Evolutionary conservation across 2,329 filamentous ascomycete species (phyloP).

Genomic region (Ophiostoma ulmi): DNA sequence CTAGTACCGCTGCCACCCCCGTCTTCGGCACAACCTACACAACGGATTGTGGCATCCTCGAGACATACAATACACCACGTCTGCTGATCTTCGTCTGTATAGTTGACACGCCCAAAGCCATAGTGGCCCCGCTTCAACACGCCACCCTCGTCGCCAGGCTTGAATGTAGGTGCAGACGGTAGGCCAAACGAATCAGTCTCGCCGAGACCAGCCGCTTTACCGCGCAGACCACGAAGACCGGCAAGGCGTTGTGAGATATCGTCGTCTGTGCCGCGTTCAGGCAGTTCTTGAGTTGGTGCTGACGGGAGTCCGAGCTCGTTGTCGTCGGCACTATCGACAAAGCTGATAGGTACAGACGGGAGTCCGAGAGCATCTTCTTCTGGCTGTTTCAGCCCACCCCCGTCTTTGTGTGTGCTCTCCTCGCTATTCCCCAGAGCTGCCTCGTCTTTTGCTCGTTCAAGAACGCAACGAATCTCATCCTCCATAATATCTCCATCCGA

Average conservation of each 20-base stretch:
- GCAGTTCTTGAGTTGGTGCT: background rate
- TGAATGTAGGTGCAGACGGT: slow-evolving; percentile 47
- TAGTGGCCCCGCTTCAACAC: slow-evolving; percentile 6
- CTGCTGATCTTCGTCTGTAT: slow-evolving; percentile 65
- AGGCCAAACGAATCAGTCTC: slow-evolving; percentile 39
- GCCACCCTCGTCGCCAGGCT: slow-evolving; percentile 39
- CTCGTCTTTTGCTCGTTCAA: slow-evolving; percentile 46
- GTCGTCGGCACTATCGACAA: slow-evolving; percentile 46
- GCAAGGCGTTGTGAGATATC: slow-evolving; percentile 51
- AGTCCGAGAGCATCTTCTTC: slow-evolving; percentile 36
- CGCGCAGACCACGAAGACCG: slow-evolving; percentile 41
- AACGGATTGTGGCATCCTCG: slow-evolving; percentile 68
- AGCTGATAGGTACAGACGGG: slow-evolving; percentile 44
- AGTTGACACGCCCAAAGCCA: slow-evolving; percentile 39
- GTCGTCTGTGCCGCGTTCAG: slow-evolving; percentile 37
- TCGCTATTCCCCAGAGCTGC: slow-evolving; percentile 34
- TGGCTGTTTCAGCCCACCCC: slow-evolving; percentile 10
- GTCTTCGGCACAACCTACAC: slow-evolving; percentile 65
- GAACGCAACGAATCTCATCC: slow-evolving; percentile 41
- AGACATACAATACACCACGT: slow-evolving; percentile 80
- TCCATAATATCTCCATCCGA: slow-evolving; percentile 50
- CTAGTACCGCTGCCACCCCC: background rate
- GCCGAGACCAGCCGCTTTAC: slow-evolving; percentile 28
- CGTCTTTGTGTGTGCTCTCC: background rate
- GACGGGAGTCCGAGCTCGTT: slow-evolving; percentile 19